Evolutionary conservation across 2,329 filamentous ascomycete genomes (phyloP), one percentile per base, ranked within the genome.

Genomic region (Triangularia verruculosa): DNA sequence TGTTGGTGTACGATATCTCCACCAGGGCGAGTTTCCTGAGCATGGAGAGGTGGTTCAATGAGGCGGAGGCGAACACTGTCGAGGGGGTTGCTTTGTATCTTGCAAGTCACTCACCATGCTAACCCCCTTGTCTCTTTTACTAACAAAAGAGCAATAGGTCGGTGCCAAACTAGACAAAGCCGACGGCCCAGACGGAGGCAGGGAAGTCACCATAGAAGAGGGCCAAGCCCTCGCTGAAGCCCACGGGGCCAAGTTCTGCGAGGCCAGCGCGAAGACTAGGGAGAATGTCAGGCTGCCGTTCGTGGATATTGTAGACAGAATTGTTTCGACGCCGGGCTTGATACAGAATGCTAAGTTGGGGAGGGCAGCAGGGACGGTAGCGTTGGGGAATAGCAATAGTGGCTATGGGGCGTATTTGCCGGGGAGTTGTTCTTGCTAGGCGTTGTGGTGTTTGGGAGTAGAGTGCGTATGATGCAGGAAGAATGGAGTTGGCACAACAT

Each of bases 31-130:
- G 78, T 62, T 85, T 85, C 69, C 70, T 78, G 24, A 77, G 78
- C 57, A 82, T 85, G 80, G 80, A 82, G 54, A 75, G 76, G 57
- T 86, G 83, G 82, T 82, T 83, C 67, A 78, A 82, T 53, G 82
- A 85, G 70, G 83, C 79, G 6, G 78, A 82, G 69, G 71, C 73
- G 12, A 83, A 83, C 69, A 82, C 81, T 2, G 77, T 78, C 20
- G 76, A 79, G 0, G 78, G 79, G 8, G 79, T 80, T n/a, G 78
- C 79, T 52, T 76, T 81, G 64, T 84, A 80, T 68, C 69, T 84
- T 66, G 81, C 80, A 73, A 47, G 71, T 47, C 47, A 5, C 17
- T 52, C 12, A 24, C 12, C 12, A 28, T 43, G 3, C 34, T 7
- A 4, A 39, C 17, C 51, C 68, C 27, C 20, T 24, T n/a, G n/a